Base-by-base conservation (phyloP, 192 early-diverging fungal genomes). In the Gryganskiella cystojenkinii region DNA sequence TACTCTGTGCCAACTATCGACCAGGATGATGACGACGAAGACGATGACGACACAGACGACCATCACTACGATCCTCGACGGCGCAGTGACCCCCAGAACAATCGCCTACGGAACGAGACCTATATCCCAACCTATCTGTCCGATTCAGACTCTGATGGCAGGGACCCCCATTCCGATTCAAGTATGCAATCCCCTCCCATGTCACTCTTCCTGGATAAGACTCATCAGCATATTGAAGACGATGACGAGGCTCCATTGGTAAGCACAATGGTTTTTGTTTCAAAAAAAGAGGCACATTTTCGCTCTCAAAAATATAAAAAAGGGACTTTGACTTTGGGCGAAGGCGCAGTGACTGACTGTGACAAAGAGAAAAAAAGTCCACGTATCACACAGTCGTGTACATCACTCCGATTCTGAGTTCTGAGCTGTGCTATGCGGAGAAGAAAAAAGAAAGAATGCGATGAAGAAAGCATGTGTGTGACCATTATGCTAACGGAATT, bases 1-100 rank as follows among this genome's bases (percentile, higher is more conserved):
- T 78, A 69, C 45, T 78, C 74, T 25, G 74, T 78, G 15, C 74
- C 74, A 20, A 78, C 74, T 27, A 69, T 78, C 31, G 74, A 78
- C 40, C 46, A 68, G 22, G 66, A 65, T 31, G 57, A 33, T 6
- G 71, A 64, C 33, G 56, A 68, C 37, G 37, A 40, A 5, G 7
- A 40, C 37, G 5, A 40, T 40, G 37, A 40, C 37, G 37, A 40
- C 13, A 40, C 37, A 13, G 45, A 64, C 14, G 59, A 56, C 19
- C 30, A 22, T 15, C 37, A 40, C 7, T 40, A 40, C 13, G 37
- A 40, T 40, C 37, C 37, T 13, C 5, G 37, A 40, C 5, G 37
- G 37, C 37, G 37, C 37, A 40, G 37, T 13, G 37, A 40, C 37
- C 11, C 20, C 20, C 35, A 73, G 19, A 33, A 68, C 20, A 25